A percentile compares a stretch with the other conserved stretches of the same genome.
Conservation (phyloP, 1,139 yeast species). For the Geotrichum klebahnii region DNA sequence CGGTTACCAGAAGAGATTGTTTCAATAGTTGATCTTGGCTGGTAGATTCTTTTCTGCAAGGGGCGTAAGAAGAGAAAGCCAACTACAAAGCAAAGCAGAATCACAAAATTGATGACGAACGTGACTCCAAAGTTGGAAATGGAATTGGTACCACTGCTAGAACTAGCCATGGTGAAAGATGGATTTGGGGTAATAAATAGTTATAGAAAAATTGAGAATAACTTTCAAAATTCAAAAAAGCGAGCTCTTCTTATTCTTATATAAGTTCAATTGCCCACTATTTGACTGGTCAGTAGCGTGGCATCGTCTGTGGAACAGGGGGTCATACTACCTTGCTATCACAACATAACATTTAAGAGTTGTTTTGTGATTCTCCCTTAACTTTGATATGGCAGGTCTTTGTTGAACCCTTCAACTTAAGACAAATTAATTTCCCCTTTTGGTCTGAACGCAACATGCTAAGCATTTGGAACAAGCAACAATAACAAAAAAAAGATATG, state of each 20-base stretch:
- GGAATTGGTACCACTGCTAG: constrained; percentile 29
- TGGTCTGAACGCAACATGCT: neutral
- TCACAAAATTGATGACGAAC: constrained; percentile 51
- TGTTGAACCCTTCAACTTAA: neutral
- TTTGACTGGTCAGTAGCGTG: too few relatives aligned
- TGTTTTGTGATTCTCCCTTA: neutral
- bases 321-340: too few relatives aligned
- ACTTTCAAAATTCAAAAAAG: neutral
- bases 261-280: too few relatives aligned
- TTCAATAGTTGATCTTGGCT: constrained; percentile 66
- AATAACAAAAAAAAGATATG: neutral
- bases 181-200: neutral
- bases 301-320: too few relatives aligned
- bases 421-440: neutral
- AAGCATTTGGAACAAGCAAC: neutral
- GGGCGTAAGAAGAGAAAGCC: constrained; percentile 65
- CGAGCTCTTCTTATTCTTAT: neutral
- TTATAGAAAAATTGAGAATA: neutral
- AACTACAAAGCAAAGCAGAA: constrained; percentile 54
- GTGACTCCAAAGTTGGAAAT: constrained; percentile 47
- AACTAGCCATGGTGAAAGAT: neutral
- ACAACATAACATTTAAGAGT: too few relatives aligned
- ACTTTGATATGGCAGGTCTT: neutral
- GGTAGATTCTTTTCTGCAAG: constrained; percentile 66
- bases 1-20: constrained; percentile 42